Percentiles rank a stretch among this genome's conserved stretches.
phyloP scores from a whole-genome alignment of 306 rosid species.

The Urtica urens region DNA sequence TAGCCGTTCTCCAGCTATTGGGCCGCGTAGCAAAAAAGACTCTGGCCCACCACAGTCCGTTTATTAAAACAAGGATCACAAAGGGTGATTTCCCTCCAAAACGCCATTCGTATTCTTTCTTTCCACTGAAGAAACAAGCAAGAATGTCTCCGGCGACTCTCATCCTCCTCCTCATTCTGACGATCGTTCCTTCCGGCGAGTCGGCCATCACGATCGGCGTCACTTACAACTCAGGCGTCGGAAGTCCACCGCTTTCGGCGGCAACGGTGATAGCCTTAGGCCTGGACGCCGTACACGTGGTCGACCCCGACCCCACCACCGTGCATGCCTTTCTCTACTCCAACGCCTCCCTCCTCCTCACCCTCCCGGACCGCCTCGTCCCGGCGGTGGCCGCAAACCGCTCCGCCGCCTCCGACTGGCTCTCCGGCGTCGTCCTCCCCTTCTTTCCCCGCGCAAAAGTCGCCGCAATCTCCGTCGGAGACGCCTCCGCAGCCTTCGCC shows the following conservation, averaged over 20 bases:
- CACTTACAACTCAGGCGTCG: slow-evolving; percentile 32
- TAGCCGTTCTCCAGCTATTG: no score
- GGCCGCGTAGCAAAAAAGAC: no score
- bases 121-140: no score
- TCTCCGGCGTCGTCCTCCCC: slow-evolving; percentile 55
- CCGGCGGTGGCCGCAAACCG: slow-evolving; percentile 53
- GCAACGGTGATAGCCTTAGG: slow-evolving; percentile 28
- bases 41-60: no score
- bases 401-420: slow-evolving; percentile 52
- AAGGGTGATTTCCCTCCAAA: no score
- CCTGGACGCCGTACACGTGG: slow-evolving; percentile 44
- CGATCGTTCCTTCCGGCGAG: slow-evolving; percentile 23
- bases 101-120: no score
- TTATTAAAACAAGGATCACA: no score
- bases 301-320: slow-evolving; percentile 42
- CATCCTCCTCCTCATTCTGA: slow-evolving; percentile 16
- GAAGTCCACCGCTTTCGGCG: slow-evolving; percentile 3
- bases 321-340: slow-evolving; percentile 59
- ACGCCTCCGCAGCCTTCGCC: slow-evolving; percentile 29
- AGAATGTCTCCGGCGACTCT: no score
- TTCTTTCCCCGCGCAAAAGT: slow-evolving; percentile 79
- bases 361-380: slow-evolving; percentile 55
- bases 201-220: slow-evolving; percentile 37
- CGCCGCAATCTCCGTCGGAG: slow-evolving; percentile 71
- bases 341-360: slow-evolving; percentile 52